Evolutionary conservation across 257 asterid genomes (phyloP).

Genomic region (Vinca minor): DNA sequence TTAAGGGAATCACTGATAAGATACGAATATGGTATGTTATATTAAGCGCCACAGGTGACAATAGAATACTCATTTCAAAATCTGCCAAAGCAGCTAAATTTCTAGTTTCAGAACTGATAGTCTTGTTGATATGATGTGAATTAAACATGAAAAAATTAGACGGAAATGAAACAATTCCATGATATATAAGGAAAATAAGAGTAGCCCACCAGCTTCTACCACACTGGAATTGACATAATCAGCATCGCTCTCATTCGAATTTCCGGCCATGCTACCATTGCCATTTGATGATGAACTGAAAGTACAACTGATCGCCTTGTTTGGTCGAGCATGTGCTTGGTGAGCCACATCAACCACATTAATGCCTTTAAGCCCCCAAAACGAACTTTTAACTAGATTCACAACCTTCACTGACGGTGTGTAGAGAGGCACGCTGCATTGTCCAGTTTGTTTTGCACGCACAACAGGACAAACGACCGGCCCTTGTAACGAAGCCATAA

Average conservation of each 20-base stretch:
- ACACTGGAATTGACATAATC: slow-evolving; percentile 85
- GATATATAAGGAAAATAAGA: background rate
- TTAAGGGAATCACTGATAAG: too few relatives aligned
- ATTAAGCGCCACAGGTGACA: too few relatives aligned
- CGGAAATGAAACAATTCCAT: background rate
- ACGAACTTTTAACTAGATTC: slow-evolving; percentile 35
- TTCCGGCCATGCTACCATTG: slow-evolving; percentile 80
- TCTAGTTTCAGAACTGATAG: too few relatives aligned
- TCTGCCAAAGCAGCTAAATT: too few relatives aligned
- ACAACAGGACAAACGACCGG: slow-evolving; percentile 62
- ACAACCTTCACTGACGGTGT: slow-evolving; percentile 41
- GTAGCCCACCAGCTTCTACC: slow-evolving; percentile 71
- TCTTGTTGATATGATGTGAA: too few relatives aligned
- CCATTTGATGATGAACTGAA: slow-evolving; percentile 87
- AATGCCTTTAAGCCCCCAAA: slow-evolving; percentile 45
- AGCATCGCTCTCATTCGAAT: slow-evolving; percentile 58
- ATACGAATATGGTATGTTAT: too few relatives aligned
- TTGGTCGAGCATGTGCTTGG: slow-evolving; percentile 24
- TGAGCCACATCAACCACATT: slow-evolving; percentile 20
- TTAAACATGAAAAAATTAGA: too few relatives aligned
- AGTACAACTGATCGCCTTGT: slow-evolving; percentile 37
- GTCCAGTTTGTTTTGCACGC: slow-evolving; percentile 50
- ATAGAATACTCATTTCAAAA: too few relatives aligned
- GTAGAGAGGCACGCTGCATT: slow-evolving; percentile 30
- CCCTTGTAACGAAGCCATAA: slow-evolving; percentile 67